Conservation (phyloP, 495 filamentous ascomycete species). For the Penicillium verhagenii region DNA sequence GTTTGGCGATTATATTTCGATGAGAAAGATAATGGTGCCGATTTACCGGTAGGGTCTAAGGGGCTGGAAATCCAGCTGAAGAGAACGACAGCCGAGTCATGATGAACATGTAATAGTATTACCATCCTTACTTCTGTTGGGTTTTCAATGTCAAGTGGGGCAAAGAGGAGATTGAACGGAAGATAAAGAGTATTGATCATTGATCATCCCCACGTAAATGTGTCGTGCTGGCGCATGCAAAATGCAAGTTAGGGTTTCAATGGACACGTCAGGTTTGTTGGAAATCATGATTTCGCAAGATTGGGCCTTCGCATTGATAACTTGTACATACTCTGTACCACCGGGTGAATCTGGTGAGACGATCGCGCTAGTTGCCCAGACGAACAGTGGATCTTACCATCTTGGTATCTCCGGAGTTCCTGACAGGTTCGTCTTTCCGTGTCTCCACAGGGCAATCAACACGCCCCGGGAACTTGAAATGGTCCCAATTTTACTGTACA, state of each 20-base stretch:
- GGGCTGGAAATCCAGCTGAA: conserved; percentile 26
- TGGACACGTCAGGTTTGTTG: not conserved
- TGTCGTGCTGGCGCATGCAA: not conserved
- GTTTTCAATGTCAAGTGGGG: not conserved
- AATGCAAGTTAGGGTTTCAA: not conserved
- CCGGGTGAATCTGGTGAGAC: not conserved
- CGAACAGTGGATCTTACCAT: conserved; percentile 2
- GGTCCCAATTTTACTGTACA: too few relatives aligned
- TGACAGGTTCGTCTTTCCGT: not conserved
- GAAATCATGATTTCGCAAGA: too few relatives aligned
- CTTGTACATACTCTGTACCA: too few relatives aligned
- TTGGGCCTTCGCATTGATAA: too few relatives aligned
- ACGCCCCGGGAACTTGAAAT: too few relatives aligned
- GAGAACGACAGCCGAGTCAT: conserved; percentile 21
- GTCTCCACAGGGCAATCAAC: too few relatives aligned
- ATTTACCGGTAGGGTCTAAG: conserved; percentile 23
- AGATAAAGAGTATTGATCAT: not conserved
- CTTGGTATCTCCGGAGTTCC: not conserved
- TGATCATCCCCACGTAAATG: not conserved
- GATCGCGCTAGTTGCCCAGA: not conserved
- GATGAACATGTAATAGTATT: not conserved
- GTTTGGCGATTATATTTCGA: conserved; percentile 32
- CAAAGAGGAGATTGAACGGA: not conserved
- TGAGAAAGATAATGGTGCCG: conserved; percentile 26
- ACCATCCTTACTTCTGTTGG: not conserved